Percentiles rank a stretch among this genome's conserved stretches.
Conservation (phyloP, 208 protist species). For the Leishmania aethiopica region DNA sequence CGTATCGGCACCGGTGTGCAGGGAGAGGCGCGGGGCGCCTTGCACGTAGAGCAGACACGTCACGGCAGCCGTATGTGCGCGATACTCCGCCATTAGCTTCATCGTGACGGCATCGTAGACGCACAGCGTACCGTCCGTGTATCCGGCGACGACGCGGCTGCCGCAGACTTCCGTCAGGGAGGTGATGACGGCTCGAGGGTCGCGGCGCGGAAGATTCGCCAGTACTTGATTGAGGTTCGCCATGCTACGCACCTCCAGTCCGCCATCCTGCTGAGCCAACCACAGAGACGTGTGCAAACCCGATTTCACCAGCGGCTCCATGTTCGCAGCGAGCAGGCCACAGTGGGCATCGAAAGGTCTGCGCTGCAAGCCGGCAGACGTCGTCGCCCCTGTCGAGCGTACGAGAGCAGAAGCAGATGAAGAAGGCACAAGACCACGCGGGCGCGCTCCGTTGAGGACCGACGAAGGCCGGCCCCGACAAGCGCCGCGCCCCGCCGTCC, state of each 20-base stretch:
- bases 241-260: constrained; percentile 63
- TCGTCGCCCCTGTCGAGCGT: neutral
- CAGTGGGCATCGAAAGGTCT: neutral
- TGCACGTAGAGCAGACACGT: constrained; percentile 47
- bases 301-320: constrained; percentile 26
- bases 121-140: constrained; percentile 53
- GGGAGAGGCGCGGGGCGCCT: neutral
- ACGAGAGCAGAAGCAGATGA: constrained; percentile 1
- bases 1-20: neutral
- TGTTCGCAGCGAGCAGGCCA: constrained; percentile 28
- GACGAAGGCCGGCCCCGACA: neutral
- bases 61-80: constrained; percentile 53
- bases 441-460: neutral
- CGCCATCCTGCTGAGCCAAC: constrained; percentile 55
- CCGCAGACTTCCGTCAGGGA: constrained; percentile 47
- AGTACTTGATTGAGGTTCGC: constrained; percentile 47
- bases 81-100: constrained; percentile 22
- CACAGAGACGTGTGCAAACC: constrained; percentile 61
- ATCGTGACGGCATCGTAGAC: constrained; percentile 54
- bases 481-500: neutral
- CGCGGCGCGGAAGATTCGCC: constrained; percentile 25
- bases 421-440: neutral
- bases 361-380: neutral
- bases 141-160: constrained; percentile 62
- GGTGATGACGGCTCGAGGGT: constrained; percentile 44